A percentile compares a stretch with the other conserved stretches of the same genome.
Conservation (phyloP, 1,284 basidiomycete genomes). For the Trametes versicolor region DNA sequence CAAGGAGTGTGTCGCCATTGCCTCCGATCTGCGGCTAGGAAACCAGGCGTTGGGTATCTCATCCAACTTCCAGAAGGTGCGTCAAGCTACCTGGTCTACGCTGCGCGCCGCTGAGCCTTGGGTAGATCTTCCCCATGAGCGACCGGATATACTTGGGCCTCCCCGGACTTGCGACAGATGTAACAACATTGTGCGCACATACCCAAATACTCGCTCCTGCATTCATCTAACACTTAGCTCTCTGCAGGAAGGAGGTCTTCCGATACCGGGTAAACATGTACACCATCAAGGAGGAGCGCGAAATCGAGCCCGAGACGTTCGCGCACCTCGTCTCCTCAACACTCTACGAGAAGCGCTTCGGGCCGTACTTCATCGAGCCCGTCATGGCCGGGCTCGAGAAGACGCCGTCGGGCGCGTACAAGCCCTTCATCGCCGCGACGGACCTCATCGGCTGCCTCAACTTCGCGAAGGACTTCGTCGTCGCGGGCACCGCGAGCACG, state of each 20-base stretch:
- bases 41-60: conserved; percentile 91
- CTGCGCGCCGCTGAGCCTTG: background rate
- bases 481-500: conserved; percentile 92
- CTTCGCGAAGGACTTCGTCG: conserved; percentile 97
- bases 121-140: conserved; percentile 92
- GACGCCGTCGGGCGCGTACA: conserved; percentile 77
- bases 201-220: background rate
- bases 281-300: conserved; percentile 98
- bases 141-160: conserved; percentile 95
- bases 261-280: conserved; percentile 99
- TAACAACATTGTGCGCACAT: conserved; percentile 82
- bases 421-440: conserved; percentile 96
- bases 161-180: conserved; percentile 94
- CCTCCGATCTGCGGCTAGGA: conserved; percentile 93
- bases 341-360: conserved; percentile 97
- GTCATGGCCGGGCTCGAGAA: conserved; percentile 92
- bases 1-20: conserved; percentile 99
- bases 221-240: background rate
- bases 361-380: conserved; percentile 97
- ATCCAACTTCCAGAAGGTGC: conserved; percentile 93
- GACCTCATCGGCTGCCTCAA: conserved; percentile 98
- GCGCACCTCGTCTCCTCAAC: conserved; percentile 96
- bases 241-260: conserved; percentile 77
- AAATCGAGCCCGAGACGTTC: conserved; percentile 97
- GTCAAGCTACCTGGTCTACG: conserved; percentile 24